Base-by-base conservation (phyloP, 2,329 filamentous ascomycete species). In the Harringtonia aguacate region DNA sequence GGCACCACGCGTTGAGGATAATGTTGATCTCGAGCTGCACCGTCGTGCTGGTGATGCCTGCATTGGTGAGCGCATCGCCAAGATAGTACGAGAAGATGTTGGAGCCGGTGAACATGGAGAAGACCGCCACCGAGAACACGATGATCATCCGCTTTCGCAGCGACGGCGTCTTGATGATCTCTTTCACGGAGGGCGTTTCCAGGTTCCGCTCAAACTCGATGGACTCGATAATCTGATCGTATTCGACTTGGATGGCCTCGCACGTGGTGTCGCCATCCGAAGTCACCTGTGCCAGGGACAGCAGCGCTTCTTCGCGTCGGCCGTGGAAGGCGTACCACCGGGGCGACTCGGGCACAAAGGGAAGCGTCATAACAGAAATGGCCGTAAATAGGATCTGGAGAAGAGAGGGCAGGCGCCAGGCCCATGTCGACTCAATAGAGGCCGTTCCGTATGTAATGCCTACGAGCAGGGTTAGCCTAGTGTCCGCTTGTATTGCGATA, bases 281-380 rank as follows among this genome's bases (percentile, higher is more conserved):
- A 31, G 69, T 61, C 30, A 63, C 61, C 44, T 60, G 56, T 1
- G 65, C 61, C 1, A 72, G 56, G 0, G 64, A 58, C 12, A 54
- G 43, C 5, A 59, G 45, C 1, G 58, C 58, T 27, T 61, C 57
- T 3, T 55, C 51, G 22, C 55, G 47, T 34, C 41, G 40, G 18
- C 41, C 46, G 7, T 44, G 38, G 35, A 45, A 41, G 22, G 41
- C 35, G 10, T 48, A 42, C 44, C 46, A 50, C 7, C 48, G 48
- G 2, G 48, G 48, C 2, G 43, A 46, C 41, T 50, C 48, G 15
- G 48, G 48, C 17, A 47, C 34, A 18, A 50, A 48, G 2, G 43
- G 46, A 28, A 51, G 38, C 3, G 48, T 38, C n/a, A 59, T 44
- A 36, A 60, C 55, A 10, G 47, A 49, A 39, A 58, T 56, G 3